Conservation (phyloP, 129 eudicot species). For the Logfia minima region DNA sequence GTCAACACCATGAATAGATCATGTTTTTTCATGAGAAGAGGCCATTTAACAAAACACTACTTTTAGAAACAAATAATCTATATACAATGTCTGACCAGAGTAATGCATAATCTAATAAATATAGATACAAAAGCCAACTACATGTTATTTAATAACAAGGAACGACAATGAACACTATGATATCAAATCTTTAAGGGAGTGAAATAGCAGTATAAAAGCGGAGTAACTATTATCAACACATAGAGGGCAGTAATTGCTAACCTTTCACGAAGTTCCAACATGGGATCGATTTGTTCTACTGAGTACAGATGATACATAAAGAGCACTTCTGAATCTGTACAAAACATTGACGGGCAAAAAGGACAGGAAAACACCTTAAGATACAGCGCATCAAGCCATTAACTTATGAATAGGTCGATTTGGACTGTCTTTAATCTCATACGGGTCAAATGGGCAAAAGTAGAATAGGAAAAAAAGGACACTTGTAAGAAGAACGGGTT, state of each 20-base stretch:
- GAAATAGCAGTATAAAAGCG: neutral
- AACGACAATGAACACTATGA: neutral
- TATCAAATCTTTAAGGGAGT: neutral
- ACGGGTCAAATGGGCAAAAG: neutral
- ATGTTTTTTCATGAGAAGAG: neutral
- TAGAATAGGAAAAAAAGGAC: neutral
- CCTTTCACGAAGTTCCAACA: slow-evolving; percentile 8
- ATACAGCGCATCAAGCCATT: neutral
- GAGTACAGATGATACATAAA: neutral
- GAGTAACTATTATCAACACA: neutral
- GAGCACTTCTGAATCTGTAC: neutral
- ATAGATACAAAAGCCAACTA: neutral
- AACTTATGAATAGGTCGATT: neutral
- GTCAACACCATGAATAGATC: neutral
- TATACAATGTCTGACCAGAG: neutral
- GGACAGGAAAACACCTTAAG: neutral
- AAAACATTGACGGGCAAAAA: slow-evolving; percentile 1
- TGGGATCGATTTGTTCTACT: neutral
- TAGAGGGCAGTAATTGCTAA: neutral
- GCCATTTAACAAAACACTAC: neutral
- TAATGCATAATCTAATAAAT: neutral
- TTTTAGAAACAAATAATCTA: neutral
- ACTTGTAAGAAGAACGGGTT: neutral
- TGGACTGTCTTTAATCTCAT: neutral
- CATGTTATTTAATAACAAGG: neutral